Evolutionary conservation across 257 asterid species (phyloP), one percentile per base, ranked within the genome.

Genomic region (Scutellaria barbata): DNA sequence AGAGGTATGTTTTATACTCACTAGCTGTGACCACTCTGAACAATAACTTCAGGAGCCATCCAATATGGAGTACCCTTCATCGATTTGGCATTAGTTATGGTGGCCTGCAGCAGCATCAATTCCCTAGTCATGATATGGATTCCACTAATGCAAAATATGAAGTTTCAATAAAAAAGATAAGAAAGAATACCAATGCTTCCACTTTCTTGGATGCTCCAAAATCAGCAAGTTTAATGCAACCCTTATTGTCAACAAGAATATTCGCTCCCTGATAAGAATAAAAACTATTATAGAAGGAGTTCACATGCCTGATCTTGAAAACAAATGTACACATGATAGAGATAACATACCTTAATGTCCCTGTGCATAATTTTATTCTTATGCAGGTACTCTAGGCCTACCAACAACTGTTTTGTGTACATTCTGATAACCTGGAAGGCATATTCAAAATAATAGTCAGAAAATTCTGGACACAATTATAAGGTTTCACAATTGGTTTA

Each of bases 21-120:
- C 99, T 92, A 95, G 85, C 95, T 92, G 79, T 95, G 99, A 71
- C 99, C 99, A 72, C 97, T 95, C 87, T 95, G 99, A 76, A 92
- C 94, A 69, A 95, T 95, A 63, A 95, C 99, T 87, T 95, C 99
- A 64, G 99, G 98, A 84, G 99, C 99, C 99, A 95, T 95, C 99
- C 99, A 95, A 76, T 95, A 95, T 22, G 99, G 98, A 75, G 99
- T 95, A 61, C 99, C 99, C 89, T 95, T 92, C 99, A 95, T 95
- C 62, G 99, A 92, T 79, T 95, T 95, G 70, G 98, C 96, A 77
- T 96, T 96, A 56, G 95, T 95, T 77, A 95, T 88, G 60, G 99
- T 95, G 64, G 97, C 99, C 98, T 95, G 92, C 79, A 75, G 72
- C 64, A 76, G 57, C 58, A 67, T 43, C 48, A 55, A 75, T 47